phyloP scores from a whole-genome alignment of 495 filamentous ascomycete genomes.

The Chaetomium fimeti region DNA sequence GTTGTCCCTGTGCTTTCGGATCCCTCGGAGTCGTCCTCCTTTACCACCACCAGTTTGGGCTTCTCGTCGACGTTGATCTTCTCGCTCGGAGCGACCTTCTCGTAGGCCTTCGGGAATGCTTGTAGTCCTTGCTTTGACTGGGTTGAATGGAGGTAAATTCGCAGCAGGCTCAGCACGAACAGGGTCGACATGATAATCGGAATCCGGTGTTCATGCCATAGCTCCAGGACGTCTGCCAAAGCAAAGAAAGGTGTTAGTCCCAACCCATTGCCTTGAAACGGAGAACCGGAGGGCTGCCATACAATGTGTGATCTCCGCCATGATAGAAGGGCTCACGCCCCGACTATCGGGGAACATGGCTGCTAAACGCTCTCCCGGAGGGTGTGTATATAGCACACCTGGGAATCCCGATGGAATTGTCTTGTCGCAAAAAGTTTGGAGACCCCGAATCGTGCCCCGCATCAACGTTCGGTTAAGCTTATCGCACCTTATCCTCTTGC shows the following conservation, averaged over 20 bases:
- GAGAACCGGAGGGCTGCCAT: background rate
- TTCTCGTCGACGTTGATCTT: constrained; percentile 14
- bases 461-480: constrained; percentile 5
- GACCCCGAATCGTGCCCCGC: constrained; percentile 18
- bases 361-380: constrained; percentile 6
- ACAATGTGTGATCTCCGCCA: constrained; percentile 17
- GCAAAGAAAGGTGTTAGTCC: background rate
- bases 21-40: constrained; percentile 18
- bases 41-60: constrained; percentile 12
- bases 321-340: constrained; percentile 20
- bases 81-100: constrained; percentile 22
- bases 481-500: constrained; percentile 3
- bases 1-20: constrained; percentile 6
- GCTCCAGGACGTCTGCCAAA: constrained; percentile 46
- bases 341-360: constrained; percentile 20
- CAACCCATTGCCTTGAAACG: background rate
- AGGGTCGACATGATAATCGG: constrained; percentile 50
- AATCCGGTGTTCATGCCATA: constrained; percentile 56
- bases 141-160: constrained; percentile 44
- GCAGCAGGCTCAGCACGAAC: constrained; percentile 38
- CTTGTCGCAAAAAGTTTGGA: constrained; percentile 14
- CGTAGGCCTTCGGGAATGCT: constrained; percentile 33
- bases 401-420: background rate
- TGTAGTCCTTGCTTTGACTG: constrained; percentile 26
- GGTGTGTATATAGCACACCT: constrained; percentile 6